A percentile compares a stretch with the other conserved stretches of the same genome.
Evolutionary conservation across 1,284 basidiomycete genomes (phyloP).

Genomic region (Abortiporus biennis): DNA sequence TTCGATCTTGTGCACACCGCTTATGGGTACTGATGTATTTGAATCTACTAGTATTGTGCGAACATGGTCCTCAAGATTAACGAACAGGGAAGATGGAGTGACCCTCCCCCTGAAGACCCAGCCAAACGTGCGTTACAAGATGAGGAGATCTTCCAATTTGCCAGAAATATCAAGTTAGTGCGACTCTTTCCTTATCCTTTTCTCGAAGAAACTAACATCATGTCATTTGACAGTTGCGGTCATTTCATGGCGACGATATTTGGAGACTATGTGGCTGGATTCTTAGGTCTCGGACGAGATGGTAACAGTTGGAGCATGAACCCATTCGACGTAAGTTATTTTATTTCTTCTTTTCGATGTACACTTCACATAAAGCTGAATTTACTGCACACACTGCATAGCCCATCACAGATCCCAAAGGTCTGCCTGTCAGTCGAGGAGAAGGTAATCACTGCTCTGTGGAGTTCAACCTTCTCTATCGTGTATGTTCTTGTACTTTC

Average conservation of each 20-base stretch:
- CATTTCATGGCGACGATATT: neutral
- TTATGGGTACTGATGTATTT: conserved; percentile 11
- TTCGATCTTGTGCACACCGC: neutral
- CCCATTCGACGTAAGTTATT: neutral
- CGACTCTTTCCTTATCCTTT: neutral
- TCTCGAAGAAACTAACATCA: neutral
- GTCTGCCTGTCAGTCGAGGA: conserved; percentile 51
- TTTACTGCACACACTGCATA: conserved; percentile 16
- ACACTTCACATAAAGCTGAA: too few relatives aligned
- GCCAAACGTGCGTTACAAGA: neutral
- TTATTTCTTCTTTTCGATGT: too few relatives aligned
- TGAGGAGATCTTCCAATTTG: neutral
- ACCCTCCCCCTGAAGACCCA: neutral
- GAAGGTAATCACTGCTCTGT: conserved; percentile 68
- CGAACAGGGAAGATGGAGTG: neutral
- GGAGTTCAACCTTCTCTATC: conserved; percentile 72
- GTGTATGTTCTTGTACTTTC: conserved; percentile 21
- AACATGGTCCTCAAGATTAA: neutral
- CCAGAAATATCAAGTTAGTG: neutral
- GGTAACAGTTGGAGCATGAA: neutral
- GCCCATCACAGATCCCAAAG: conserved; percentile 39
- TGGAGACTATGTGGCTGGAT: neutral
- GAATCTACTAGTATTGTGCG: neutral
- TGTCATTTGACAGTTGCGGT: neutral
- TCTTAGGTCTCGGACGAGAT: neutral